Conservation (phyloP, 2,329 filamentous ascomycete species). For the Zasmidium citrigriseum region DNA sequence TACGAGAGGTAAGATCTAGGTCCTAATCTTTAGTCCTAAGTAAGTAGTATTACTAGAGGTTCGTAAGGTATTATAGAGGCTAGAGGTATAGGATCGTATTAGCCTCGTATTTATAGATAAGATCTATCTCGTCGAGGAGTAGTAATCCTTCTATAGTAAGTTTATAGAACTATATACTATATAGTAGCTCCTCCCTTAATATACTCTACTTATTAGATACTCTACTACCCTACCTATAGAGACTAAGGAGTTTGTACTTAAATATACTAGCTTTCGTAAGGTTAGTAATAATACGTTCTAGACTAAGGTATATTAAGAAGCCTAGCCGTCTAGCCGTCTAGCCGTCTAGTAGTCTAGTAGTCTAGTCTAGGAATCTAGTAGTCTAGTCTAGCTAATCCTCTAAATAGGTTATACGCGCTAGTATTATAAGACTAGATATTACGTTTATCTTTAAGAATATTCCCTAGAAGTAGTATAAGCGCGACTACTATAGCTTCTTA, state of each 20-base stretch:
- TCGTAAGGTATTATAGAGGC: background rate
- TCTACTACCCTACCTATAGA: background rate
- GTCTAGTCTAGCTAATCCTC: background rate
- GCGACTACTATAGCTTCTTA: background rate
- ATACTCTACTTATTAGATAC: background rate
- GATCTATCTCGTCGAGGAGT: background rate
- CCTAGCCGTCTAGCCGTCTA: too few species aligned
- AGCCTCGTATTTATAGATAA: background rate
- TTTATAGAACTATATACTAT: background rate
- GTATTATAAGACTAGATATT: background rate
- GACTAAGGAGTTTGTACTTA: background rate
- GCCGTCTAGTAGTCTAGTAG: too few species aligned
- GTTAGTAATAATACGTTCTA: background rate
- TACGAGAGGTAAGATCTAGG: background rate
- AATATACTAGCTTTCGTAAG: background rate
- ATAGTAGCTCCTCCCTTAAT: background rate
- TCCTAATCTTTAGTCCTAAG: background rate
- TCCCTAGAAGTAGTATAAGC: background rate
- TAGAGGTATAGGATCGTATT: background rate
- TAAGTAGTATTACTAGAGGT: background rate
- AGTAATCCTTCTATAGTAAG: background rate
- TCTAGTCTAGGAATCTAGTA: background rate
- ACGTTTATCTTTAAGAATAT: background rate
- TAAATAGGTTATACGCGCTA: background rate
- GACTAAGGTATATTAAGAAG: background rate